Evolutionary conservation across 2,329 filamentous ascomycete species (phyloP).

Genomic region (Pseudocercospora cruenta): DNA sequence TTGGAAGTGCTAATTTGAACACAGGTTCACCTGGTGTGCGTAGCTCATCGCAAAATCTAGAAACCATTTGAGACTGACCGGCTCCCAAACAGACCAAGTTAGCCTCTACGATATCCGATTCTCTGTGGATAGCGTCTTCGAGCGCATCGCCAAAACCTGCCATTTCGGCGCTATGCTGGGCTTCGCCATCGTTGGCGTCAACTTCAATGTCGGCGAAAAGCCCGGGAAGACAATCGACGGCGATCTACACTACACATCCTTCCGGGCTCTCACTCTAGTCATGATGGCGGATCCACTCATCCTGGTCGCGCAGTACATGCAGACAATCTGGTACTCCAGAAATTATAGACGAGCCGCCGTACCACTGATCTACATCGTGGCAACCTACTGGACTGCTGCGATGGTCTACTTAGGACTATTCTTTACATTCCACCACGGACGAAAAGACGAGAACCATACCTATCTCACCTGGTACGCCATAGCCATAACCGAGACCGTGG

Average conservation of each 20-base stretch:
- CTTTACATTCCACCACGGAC: slow-evolving; percentile 13
- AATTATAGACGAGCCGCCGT: slow-evolving; percentile 36
- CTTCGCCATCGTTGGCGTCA: slow-evolving; percentile 61
- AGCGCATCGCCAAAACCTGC: slow-evolving; percentile 60
- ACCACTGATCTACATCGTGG: slow-evolving; percentile 40
- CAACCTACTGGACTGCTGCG: slow-evolving; percentile 39
- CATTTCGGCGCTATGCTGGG: slow-evolving; percentile 68
- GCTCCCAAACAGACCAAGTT: slow-evolving; percentile 49
- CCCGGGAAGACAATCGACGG: too few relatives aligned
- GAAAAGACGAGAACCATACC: slow-evolving; percentile 33
- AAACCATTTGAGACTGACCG: too few relatives aligned
- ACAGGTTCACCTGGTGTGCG: slow-evolving; percentile 59
- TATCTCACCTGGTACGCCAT: slow-evolving; percentile 60
- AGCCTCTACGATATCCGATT: slow-evolving; percentile 69
- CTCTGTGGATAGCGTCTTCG: slow-evolving; percentile 65
- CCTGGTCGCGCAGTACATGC: slow-evolving; percentile 44
- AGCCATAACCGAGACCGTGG: slow-evolving; percentile 37
- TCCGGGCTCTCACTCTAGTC: slow-evolving; percentile 39
- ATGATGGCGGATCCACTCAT: slow-evolving; percentile 44
- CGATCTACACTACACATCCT: too few relatives aligned
- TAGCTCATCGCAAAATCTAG: too few relatives aligned
- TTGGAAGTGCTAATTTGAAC: too few relatives aligned
- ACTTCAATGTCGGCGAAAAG: too few relatives aligned
- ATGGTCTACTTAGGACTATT: slow-evolving; percentile 41
- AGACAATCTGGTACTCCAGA: slow-evolving; percentile 40